Evolutionary conservation across 2,329 filamentous ascomycete species (phyloP), one percentile per base, ranked within the genome.

Genomic region (Trichophaea hybrida): DNA sequence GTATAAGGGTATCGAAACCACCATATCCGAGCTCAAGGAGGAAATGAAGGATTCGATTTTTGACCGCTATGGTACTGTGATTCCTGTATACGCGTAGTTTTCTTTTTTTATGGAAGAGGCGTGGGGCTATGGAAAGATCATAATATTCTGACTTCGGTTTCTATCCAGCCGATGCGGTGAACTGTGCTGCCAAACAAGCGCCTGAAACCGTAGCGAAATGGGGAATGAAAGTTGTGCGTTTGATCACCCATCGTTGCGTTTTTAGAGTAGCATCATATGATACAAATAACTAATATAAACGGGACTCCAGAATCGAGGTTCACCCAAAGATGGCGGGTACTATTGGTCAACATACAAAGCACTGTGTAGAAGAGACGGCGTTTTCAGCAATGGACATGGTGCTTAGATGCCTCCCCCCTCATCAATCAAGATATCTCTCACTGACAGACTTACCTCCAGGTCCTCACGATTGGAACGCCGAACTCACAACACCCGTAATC

Each of bases 281-380:
- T 59, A 24, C 7, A 38, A 32, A 38, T 31, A 0, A 75, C 70
- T 6, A 68, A 70, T 5, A 52, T 60, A 8, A 61, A 61, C 24
- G 24, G 24, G 24, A 13, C 75, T 74, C 31, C 43, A 63, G 61
- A 70, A 72, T 58, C 61, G 65, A n/a, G 65, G 66, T 32, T 63
- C 73, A 60, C 72, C 69, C 34, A 40, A 62, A 12, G 67, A 70
- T 35, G 78, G 78, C 8, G 79, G 78, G 1, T 68, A 79, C 10
- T 65, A 68, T 37, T 82, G 72, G 71, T 32, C 70, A 1, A 81
- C 80, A 0, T 83, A 82, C 65, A 79, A 76, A 68, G 81, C 80
- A 7, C 74, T 77, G 1, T 77, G 77, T 55, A 72, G 77, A 44
- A 73, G 79, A 49, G 65, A 75, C 57, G 80, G 78, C 4, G 72